A percentile compares a stretch with the other conserved stretches of the same genome.
Evolutionary conservation across 2,329 filamentous ascomycete genomes (phyloP).

Genomic region (Calycina marina): DNA sequence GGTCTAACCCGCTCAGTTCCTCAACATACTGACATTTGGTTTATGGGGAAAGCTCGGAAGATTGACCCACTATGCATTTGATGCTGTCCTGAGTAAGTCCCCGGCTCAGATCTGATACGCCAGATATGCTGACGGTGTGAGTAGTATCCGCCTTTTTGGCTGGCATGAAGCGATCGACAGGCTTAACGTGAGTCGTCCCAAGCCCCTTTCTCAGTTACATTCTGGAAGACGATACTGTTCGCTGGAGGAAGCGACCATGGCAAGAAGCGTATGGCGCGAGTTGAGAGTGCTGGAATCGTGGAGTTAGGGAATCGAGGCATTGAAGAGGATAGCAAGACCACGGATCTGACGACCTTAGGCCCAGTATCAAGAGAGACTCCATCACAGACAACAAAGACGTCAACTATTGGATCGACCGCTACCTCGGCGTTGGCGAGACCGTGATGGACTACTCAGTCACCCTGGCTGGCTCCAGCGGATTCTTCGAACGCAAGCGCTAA

Average conservation of each 20-base stretch:
- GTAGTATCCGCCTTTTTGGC: constrained; percentile 90
- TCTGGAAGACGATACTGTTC: too few relatives aligned
- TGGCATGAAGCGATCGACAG: constrained; percentile 93
- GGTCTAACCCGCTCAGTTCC: constrained; percentile 36
- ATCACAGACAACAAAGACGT: constrained; percentile 72
- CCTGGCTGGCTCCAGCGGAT: constrained; percentile 73
- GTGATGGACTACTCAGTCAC: constrained; percentile 97
- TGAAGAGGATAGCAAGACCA: too few relatives aligned
- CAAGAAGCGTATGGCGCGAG: too few relatives aligned
- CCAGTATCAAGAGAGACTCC: constrained; percentile 78
- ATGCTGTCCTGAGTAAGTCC: constrained; percentile 74
- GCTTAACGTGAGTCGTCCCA: constrained; percentile 69
- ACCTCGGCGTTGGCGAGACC: constrained; percentile 90
- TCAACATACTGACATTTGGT: constrained; percentile 55
- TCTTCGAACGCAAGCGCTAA: constrained; percentile 78
- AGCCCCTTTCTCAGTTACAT: too few relatives aligned
- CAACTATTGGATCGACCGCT: constrained; percentile 81
- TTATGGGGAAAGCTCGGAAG: constrained; percentile 73
- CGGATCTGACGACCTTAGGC: constrained; percentile 33
- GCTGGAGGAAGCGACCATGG: too few relatives aligned
- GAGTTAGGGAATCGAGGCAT: too few relatives aligned
- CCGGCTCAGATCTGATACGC: constrained; percentile 3
- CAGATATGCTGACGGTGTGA: constrained; percentile 11
- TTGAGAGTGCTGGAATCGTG: too few relatives aligned
- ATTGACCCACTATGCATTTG: constrained; percentile 88